A percentile compares a stretch with the other conserved stretches of the same genome.
These are phyloP conservation scores for Boechera divaricarpa DNA, from an alignment of 345 rosid species.

Conservation along the genomic window DNA sequence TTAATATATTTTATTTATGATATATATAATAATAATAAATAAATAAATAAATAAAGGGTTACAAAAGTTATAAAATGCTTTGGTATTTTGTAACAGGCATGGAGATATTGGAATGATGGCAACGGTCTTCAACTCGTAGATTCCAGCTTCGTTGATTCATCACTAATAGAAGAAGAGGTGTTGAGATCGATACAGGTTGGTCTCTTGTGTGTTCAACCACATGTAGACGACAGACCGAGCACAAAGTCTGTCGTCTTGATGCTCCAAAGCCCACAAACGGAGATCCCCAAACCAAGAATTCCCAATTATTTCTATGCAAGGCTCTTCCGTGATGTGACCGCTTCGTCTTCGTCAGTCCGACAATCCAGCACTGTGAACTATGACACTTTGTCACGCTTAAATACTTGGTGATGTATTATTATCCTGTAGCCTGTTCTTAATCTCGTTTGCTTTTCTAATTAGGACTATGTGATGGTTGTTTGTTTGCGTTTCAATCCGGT, in stretches of 20 bases:
- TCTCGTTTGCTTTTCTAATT: not conserved
- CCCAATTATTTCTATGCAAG: not conserved
- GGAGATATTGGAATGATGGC: not conserved
- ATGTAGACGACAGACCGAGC: not conserved
- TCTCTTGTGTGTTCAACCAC: conserved; percentile 2
- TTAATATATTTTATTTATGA: not conserved
- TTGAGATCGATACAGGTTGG: not conserved
- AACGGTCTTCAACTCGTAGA: not conserved
- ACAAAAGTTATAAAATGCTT: no score
- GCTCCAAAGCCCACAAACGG: not conserved
- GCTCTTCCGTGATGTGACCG: not conserved
- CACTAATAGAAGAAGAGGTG: not conserved
- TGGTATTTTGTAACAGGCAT: not conserved
- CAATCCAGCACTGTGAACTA: not conserved
- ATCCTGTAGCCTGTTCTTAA: not conserved
- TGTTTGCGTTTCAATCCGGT: not conserved
- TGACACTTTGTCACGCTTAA: not conserved
- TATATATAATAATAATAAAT: no score
- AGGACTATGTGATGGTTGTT: not conserved
- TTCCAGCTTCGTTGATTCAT: not conserved
- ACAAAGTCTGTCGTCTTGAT: not conserved
- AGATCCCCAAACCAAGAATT: not conserved
- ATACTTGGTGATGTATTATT: not conserved
- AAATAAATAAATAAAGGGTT: no score
- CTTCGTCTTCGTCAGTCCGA: not conserved